Evolutionary conservation across 2,329 filamentous ascomycete genomes (phyloP), one percentile per base, ranked within the genome.

Genomic region (Alternaria brassicicola): DNA sequence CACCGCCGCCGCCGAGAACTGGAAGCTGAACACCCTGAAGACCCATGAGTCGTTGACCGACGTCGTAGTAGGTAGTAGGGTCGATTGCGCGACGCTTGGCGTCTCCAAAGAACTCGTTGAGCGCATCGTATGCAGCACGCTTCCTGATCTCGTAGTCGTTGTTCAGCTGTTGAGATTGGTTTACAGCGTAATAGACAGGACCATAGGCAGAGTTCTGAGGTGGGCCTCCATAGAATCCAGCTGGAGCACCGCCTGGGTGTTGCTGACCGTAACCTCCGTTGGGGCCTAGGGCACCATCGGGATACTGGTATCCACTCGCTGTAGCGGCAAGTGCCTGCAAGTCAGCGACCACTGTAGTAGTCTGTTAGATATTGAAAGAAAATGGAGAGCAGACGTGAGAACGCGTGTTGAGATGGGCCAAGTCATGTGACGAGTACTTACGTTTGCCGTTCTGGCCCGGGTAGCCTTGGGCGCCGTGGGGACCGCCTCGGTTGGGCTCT

Each of bases 71-170:
- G n/a, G 90, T 95, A 52, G 85, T 85, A 3, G 93, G 91, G 75
- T 98, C 92, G 66, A 98, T 90, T 69, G 93, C 88, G 72, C 93
- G 90, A 70, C 93, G 91, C 84, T 97, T 98, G 67, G 93, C 88
- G 75, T 91, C 92, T 66, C 91, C 92, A 67, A 98, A 96, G 81
- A 98, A 97, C 76, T 97, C 92, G 74, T 96, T 94, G 59, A 97
- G 82, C 57, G 91, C 90, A 72, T 97, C 93, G 67, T 89, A 91
- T n/a, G 88, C 87, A 62, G 80, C 81, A 51, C 93, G 91, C 81
- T 94, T 95, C 72, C 91, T 88, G 66, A 87, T 85, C 72, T 94
- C 91, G 71, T 89, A 87, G 10, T 83, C 79, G 72, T 89, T 89
- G 63, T 85, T 84, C 61, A 90, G 82, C 73, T 90, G 89, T 68